Evolutionary conservation across 116 monocot species (phyloP), one percentile per base, ranked within the genome.

Genomic region (Phalaenopsis hybrid): DNA sequence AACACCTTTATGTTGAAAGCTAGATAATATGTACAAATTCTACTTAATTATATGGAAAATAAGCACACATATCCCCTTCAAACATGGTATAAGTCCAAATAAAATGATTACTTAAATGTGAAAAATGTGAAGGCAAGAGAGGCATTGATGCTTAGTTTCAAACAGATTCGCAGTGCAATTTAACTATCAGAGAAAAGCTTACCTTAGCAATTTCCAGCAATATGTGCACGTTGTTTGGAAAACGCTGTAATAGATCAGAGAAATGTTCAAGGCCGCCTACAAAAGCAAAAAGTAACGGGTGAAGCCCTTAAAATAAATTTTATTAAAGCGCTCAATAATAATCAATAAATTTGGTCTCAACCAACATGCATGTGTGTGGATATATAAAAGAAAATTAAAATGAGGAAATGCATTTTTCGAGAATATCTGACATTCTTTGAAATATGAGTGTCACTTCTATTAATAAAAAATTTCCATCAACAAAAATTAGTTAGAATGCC

Each of bases 191-290:
- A 57, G 44, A 72, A 8, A 43, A 4, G 23, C 28, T 83, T 45
- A 99, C 99, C 95, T 99, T 99, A 79, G 99, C 92, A 76, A 92
- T 89, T 90, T 99, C 99, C 85, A 99, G 78, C 63, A 99, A 84
- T 49, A 99, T 85, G 75, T 95, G 94, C 49, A 95, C 84, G 81
- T 99, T 99, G 79, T 93, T 95, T 37, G 95, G 99, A 88, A 95
- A 99, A 11, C 94, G 92, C 77, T 91, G 95, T 77, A 95, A 67
- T 80, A 95, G 82, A 75, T 99, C 99, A 41, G 86, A 87, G 79
- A 94, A 94, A 77, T 87, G 84, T 55, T 99, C 99, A 51, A 99
- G 86, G 70, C 95, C 99, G 88, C 99, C 99, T 99, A 79, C 83
- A 88, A 65, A 89, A 83, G n/a, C 4, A 51, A 34, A 41, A 16